Base-by-base conservation (phyloP, 2,329 filamentous ascomycete species). In the Coniochaeta sp. region DNA sequence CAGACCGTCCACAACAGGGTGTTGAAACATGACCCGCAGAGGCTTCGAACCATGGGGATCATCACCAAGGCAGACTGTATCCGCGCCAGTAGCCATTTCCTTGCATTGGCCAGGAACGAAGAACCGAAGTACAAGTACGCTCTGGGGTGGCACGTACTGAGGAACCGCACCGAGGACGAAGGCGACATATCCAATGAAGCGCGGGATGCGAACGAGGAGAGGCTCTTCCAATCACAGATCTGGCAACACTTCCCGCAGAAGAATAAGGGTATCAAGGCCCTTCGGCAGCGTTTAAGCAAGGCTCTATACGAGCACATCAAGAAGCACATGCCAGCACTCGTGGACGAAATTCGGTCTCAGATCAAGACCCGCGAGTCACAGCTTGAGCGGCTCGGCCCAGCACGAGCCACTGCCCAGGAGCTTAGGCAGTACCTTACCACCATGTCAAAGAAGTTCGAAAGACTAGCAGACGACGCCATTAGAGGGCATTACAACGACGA, bases 1-100 rank as follows among this genome's bases (percentile, higher is more conserved):
- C 86, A 89, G 64, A 73, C 77, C 16, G 79, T 89, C 8, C 68
- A 84, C 0, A 74, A 80, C 3, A 65, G 78, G 57, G 76, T 80
- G n/a, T 77, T 79, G 24, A 66, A 68, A 59, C 66, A 68, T 12
- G 70, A 72, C 50, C 62, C 64, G 0, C 50, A 62, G 1, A 63
- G 73, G 1, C 55, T 62, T 0, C 78, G 81, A 3, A 85, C 82
- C 0, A 67, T 86, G 0, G 81, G 81, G 1, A 75, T 85, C 64
- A 80, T 85, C 63, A 85, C 83, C 1, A 84, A 84, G 65, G 80
- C 28, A 5, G 28, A 31, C 28, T 31, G 24, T 31, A 28, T 14
- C n/a, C 2, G n/a, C 24, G 9, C 7, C n/a, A 3, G 43, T 3
- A n/a, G 36, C 55, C 7, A 57, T 3, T 11, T 43, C 34, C 5